Base-by-base conservation (phyloP, 495 filamentous ascomycete species). In the Penicillium cosmopolitanum region DNA sequence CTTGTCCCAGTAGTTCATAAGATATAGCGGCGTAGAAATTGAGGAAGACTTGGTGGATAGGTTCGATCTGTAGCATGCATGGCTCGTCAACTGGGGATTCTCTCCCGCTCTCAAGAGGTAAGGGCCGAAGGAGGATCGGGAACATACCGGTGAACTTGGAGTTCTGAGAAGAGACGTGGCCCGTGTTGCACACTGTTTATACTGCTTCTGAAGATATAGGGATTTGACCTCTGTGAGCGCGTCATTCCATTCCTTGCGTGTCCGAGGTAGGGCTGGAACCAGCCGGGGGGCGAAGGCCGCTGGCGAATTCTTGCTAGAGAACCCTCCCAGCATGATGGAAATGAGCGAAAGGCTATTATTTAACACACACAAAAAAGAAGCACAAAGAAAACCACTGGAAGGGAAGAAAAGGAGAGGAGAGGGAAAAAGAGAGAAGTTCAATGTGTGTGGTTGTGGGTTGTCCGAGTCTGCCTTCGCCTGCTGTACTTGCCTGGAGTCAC, bases 1-100 rank as follows among this genome's bases (percentile, higher is more conserved):
- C 56, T 11, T 71, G 70, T 5, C 74, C 79, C 25, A 80, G 66
- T 0, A 66, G 67, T 53, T 82, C 80, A 50, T 74, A 77, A 34
- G 66, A 81, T 18, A 80, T 67, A 7, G 77, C 80, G 15, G 67
- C 68, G 63, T 82, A 80, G 48, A 82, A 81, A 50, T 73, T 64
- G n/a, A 81, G 68, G 52, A 73, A 82, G 4, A 68, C 69, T 16
- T 68, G 61, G 54, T 75, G 63, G 21, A 82, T 57, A 5, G 70
- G 69, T 55, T 78, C 55, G 25, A 74, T 63, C 80, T 83, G 21
- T 38, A 18, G n/a, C 48, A 48, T 55, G n/a, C 48, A 48, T 55
- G 13, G 35, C 21, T 18, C 12, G 35, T 7, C 13, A 51, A 44
- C 9, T 31, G 28, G 6, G 28, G 7, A 44, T n/a, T 7, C 6